These are phyloP conservation scores for Phaeotremella skinneri DNA, from an alignment of 768 basidiomycete species.

Conservation along the genomic window DNA sequence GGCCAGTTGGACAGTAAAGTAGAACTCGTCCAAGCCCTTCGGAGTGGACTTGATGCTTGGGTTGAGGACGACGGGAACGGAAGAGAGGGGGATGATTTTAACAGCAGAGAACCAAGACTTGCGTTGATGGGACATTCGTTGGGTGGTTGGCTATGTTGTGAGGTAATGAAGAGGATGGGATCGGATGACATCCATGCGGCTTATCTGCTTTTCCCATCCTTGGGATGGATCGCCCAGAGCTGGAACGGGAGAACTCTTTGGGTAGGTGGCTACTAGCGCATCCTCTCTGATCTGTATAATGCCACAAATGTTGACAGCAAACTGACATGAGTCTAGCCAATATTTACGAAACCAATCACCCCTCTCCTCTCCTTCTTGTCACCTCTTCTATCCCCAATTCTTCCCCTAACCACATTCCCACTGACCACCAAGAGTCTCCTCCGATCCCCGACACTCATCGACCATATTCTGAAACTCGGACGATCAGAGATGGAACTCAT, in stretches of 20 bases:
- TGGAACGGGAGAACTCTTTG: conserved; percentile 64
- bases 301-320: conserved; percentile 55
- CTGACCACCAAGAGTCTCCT: conserved; percentile 55
- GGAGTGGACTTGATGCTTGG: conserved; percentile 27
- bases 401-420: conserved; percentile 56
- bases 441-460: conserved; percentile 58
- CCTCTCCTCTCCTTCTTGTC: conserved; percentile 55
- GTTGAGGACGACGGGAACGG: conserved; percentile 13
- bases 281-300: not conserved
- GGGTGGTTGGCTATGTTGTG: conserved; percentile 66
- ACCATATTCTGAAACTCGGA: conserved; percentile 62
- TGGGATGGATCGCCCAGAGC: conserved; percentile 63
- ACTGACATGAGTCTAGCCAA: conserved; percentile 55
- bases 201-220: conserved; percentile 70
- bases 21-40: conserved; percentile 57
- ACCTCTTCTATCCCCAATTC: conserved; percentile 53
- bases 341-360: conserved; percentile 54
- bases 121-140: conserved; percentile 61
- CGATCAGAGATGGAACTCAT: conserved; percentile 68
- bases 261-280: conserved; percentile 52
- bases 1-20: conserved; percentile 61
- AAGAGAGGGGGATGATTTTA: not conserved
- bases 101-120: conserved; percentile 14
- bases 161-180: conserved; percentile 54
- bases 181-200: conserved; percentile 51